Percentiles rank a stretch among this genome's conserved stretches.
Conservation (phyloP, 1,284 basidiomycete species). For the Leucoagaricus sp. region DNA sequence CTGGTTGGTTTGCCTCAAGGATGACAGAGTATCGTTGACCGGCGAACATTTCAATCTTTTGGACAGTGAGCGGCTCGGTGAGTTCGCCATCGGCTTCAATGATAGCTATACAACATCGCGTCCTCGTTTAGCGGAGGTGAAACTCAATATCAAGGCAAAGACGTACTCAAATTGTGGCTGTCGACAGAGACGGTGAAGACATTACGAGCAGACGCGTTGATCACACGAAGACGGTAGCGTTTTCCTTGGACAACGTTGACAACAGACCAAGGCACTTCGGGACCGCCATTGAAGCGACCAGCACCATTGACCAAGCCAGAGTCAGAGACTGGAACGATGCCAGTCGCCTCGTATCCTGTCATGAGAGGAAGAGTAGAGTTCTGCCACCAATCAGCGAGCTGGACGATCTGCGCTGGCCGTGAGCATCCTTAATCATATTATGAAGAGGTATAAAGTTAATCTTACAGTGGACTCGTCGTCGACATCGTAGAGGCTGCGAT, state of each 20-base stretch:
- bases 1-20: conserved; percentile 39
- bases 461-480: conserved; percentile 5
- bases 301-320: conserved; percentile 32
- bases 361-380: conserved; percentile 21
- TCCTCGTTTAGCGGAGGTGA: too few species aligned
- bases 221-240: conserved; percentile 47
- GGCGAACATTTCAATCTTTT: conserved; percentile 35
- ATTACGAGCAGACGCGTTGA: conserved; percentile 44
- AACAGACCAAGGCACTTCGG: conserved; percentile 31
- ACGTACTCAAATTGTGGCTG: conserved; percentile 35
- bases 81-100: conserved; percentile 32
- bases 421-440: background rate
- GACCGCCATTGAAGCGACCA: conserved; percentile 39
- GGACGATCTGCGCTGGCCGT: background rate
- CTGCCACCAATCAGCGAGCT: conserved; percentile 31
- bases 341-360: conserved; percentile 25
- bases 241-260: conserved; percentile 36
- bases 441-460: background rate
- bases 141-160: background rate
- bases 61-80: conserved; percentile 29
- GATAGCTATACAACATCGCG: conserved; percentile 28
- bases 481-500: conserved; percentile 18
- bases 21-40: conserved; percentile 40
- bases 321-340: conserved; percentile 31
- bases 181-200: conserved; percentile 43